Conservation (phyloP, 1,139 yeast species). For the Zygosaccharomyces sapae region DNA sequence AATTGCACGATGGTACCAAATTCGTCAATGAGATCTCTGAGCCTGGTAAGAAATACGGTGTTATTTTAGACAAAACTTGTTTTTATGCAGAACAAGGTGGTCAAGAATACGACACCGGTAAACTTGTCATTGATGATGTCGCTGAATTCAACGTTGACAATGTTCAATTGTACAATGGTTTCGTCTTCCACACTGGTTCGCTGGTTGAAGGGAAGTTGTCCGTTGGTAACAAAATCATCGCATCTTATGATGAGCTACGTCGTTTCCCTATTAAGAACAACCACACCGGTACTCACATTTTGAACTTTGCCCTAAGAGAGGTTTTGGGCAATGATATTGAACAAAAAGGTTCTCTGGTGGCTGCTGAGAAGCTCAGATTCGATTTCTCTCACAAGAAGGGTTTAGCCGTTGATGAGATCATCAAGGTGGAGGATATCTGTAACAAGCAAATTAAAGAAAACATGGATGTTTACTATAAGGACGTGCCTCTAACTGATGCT, state of each 20-base stretch:
- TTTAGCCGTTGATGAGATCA: constrained; percentile 64
- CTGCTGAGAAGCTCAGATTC: constrained; percentile 90
- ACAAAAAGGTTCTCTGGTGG: constrained; percentile 95
- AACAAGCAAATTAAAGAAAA: constrained; percentile 69
- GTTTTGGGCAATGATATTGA: constrained; percentile 85
- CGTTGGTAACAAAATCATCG: constrained; percentile 69
- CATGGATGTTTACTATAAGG: constrained; percentile 71
- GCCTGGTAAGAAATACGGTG: constrained; percentile 60
- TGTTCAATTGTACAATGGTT: constrained; percentile 91
- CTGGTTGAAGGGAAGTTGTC: constrained; percentile 69
- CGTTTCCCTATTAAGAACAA: constrained; percentile 97
- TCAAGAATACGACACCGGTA: constrained; percentile 95
- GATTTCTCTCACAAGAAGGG: constrained; percentile 93
- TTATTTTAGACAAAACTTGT: constrained; percentile 82
- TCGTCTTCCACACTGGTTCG: constrained; percentile 89
- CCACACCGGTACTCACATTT: constrained; percentile 96
- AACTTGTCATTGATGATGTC: constrained; percentile 78
- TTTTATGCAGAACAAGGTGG: constrained; percentile 99
- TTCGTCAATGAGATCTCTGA: constrained; percentile 50
- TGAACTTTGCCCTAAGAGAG: constrained; percentile 82
- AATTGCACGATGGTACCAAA: constrained; percentile 63
- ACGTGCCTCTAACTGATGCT: constrained; percentile 71
- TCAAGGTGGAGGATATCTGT: constrained; percentile 68
- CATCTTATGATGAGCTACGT: constrained; percentile 86
- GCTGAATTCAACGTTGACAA: constrained; percentile 86